phyloP scores from a whole-genome alignment of 208 protist genomes.

The Acanthamoeba triangularis region DNA sequence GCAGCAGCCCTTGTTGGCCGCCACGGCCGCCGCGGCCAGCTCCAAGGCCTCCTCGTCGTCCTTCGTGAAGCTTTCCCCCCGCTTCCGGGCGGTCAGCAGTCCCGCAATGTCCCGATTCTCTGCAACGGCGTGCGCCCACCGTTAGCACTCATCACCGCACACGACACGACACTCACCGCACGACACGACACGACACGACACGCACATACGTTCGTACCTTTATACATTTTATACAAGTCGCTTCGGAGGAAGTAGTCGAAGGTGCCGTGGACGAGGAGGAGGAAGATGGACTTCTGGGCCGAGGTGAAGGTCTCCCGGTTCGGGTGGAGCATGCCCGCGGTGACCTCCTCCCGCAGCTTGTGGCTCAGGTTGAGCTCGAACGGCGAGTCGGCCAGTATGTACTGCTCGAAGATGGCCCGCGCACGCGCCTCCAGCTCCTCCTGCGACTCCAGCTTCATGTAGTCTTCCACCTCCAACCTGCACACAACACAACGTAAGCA shows the following conservation, averaged over 20 bases:
- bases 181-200: background rate
- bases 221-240: conserved; percentile 52
- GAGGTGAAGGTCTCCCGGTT: background rate
- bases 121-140: background rate
- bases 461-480: conserved; percentile 44
- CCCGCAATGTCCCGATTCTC: conserved; percentile 20
- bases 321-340: background rate
- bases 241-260: conserved; percentile 68
- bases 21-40: conserved; percentile 2
- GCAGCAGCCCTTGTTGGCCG: conserved; percentile 54
- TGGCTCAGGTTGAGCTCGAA: conserved; percentile 46
- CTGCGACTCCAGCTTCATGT: background rate
- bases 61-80: background rate
- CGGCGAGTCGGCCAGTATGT: background rate
- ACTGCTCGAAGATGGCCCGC: background rate
- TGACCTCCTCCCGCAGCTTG: conserved; percentile 55
- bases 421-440: background rate
- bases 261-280: conserved; percentile 20
- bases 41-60: background rate
- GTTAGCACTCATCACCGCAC: background rate
- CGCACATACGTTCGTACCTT: conserved; percentile 2
- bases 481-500: background rate
- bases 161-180: too few species aligned
- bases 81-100: background rate
- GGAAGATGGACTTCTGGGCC: conserved; percentile 53